Base-by-base conservation (phyloP, 2,329 filamentous ascomycete genomes). In the Aspergillus ochraceus region DNA sequence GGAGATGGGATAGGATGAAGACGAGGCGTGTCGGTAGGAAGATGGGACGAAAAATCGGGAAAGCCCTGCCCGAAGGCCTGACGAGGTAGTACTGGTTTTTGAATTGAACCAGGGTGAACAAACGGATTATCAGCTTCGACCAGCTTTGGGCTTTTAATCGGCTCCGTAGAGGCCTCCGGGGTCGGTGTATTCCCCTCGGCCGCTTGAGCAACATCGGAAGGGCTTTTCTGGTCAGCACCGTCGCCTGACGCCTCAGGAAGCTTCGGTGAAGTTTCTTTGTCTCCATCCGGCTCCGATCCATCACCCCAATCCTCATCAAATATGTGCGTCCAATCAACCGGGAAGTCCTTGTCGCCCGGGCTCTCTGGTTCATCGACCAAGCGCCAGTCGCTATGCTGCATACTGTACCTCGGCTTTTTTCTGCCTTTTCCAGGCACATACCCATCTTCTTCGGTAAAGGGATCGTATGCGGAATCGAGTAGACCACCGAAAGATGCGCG, bases 281-380 rank as follows among this genome's bases (percentile, higher is more conserved):
- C 26, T 39, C 39, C 60, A 50, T 54, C 42, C 62, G 20, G 58
- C 30, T 52, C 64, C 2, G 45, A 20, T 10, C 11, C 45, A 20
- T 47, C 45, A 24, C 22, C 45, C 22, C 22, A 20, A 24, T 69
- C 67, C 22, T 68, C 68, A 42, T 70, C 68, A 47, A 73, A 62
- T 32, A 66, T 68, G 57, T 65, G 61, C 42, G 68, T 66, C 71
- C 68, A 73, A 39, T 71, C 73, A 62, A 45, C 62, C 47, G 50
- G 65, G 14, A 49, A 59, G 46, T 62, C 82, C 76, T 36, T 80
- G 82, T 68, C 89, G 84, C 2, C 55, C 0, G 91, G 90, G 55
- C 88, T 93, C 8, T 86, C 87, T 1, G 90, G 89, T 58, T 86
- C 84, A 68, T 88, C 90, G 22, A 83, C 82, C 68, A 93, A 90